Percentiles rank a stretch among this genome's conserved stretches.
phyloP scores from a whole-genome alignment of 2,329 filamentous ascomycete genomes.

The Microcyclosporella mali region DNA sequence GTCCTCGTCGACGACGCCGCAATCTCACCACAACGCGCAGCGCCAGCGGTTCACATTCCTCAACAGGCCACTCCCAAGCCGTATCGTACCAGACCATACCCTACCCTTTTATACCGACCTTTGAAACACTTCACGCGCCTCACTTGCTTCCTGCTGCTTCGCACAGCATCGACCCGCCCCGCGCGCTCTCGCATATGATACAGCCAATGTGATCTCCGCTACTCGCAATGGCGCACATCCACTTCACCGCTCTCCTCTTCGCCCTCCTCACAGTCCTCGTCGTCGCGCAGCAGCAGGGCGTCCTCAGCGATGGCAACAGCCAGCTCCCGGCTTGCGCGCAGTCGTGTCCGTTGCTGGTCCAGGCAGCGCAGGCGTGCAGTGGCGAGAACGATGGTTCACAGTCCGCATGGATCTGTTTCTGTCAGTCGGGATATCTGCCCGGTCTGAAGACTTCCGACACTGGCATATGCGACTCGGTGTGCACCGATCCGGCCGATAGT shows the following conservation, averaged over 20 bases:
- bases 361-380: conserved; percentile 67
- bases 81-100: no score
- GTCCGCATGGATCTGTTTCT: conserved; percentile 64
- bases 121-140: no score
- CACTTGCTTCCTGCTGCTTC: no score
- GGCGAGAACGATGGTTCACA: conserved; percentile 38
- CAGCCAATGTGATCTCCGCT: background rate
- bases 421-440: conserved; percentile 55
- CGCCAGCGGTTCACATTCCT: no score
- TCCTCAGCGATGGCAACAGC: conserved; percentile 29
- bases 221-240: background rate
- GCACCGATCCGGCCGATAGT: conserved; percentile 43
- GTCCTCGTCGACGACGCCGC: no score
- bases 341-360: conserved; percentile 33
- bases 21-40: no score
- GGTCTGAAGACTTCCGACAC: conserved; percentile 48
- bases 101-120: no score
- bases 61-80: no score
- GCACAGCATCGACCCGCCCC: no score
- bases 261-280: conserved; percentile 3
- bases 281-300: conserved; percentile 21
- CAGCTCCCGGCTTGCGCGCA: conserved; percentile 34
- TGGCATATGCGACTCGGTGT: conserved; percentile 53
- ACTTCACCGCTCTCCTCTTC: background rate
- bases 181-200: background rate